Conservation (phyloP, 2,329 filamentous ascomycete genomes). For the Rasamsonia emersonii region DNA sequence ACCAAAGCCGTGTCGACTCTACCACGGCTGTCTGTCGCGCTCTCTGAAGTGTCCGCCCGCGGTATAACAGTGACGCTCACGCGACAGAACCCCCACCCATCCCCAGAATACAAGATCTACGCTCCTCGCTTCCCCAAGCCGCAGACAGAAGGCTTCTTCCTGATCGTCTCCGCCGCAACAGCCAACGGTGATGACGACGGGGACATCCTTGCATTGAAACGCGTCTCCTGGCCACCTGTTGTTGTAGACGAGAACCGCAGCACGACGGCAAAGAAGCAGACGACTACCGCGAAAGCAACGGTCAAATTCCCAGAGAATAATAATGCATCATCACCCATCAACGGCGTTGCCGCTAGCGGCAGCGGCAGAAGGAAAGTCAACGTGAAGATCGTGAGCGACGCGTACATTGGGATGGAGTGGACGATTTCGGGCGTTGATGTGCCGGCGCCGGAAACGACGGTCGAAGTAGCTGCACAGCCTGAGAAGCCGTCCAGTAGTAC, state of each 20-base stretch:
- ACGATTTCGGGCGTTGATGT: slow-evolving; percentile 43
- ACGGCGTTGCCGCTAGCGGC: no score
- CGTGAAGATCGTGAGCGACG: slow-evolving; percentile 74
- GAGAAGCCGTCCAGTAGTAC: neutral
- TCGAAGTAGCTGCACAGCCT: neutral
- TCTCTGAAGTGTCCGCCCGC: slow-evolving; percentile 53
- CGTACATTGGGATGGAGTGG: slow-evolving; percentile 71
- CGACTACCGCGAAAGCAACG: slow-evolving; percentile 17
- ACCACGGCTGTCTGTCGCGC: slow-evolving; percentile 58
- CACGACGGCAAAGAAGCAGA: slow-evolving; percentile 12
- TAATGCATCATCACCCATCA: no score
- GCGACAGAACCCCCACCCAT: slow-evolving; percentile 57
- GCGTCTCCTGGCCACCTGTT: slow-evolving; percentile 61
- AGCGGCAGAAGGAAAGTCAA: slow-evolving; percentile 52
- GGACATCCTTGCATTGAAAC: slow-evolving; percentile 78
- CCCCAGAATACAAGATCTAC: slow-evolving; percentile 66
- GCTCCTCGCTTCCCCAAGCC: slow-evolving; percentile 88
- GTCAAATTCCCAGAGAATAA: slow-evolving; percentile 27
- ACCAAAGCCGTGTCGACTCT: slow-evolving; percentile 56
- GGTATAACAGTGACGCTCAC: slow-evolving; percentile 51
- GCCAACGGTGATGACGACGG: slow-evolving; percentile 47
- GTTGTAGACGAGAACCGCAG: slow-evolving; percentile 13
- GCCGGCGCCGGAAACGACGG: slow-evolving; percentile 24
- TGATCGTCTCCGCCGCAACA: slow-evolving; percentile 52
- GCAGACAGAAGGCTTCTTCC: slow-evolving; percentile 89